Percentiles rank a stretch among this genome's conserved stretches.
Conservation (phyloP, 495 filamentous ascomycete genomes). For the Neurospora pannonica region DNA sequence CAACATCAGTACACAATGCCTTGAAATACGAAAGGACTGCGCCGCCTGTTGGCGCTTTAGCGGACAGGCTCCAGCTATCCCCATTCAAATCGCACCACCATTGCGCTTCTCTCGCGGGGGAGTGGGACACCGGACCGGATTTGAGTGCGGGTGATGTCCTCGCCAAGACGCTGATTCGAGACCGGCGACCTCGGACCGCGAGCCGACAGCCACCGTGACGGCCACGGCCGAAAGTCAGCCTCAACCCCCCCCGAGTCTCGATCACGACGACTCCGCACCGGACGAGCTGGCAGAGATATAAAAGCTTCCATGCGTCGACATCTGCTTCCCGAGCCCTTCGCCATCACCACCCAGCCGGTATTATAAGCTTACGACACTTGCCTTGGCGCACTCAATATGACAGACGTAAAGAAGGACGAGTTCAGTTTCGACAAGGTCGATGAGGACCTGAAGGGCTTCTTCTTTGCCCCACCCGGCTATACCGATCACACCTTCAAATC, state of each 20-base stretch:
- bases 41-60: not conserved
- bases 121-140: not conserved
- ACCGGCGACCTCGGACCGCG: not conserved
- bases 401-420: not conserved
- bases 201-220: not conserved
- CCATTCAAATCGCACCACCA: not conserved
- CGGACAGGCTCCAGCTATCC: not conserved
- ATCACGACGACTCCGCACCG: not conserved
- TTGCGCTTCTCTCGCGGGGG: not conserved
- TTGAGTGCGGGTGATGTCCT: not conserved
- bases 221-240: not conserved
- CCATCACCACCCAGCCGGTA: not conserved
- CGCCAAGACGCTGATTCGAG: not conserved
- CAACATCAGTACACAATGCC: not conserved
- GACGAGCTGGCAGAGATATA: not conserved
- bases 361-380: not conserved
- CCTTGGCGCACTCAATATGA: not conserved
- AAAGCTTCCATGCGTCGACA: not conserved
- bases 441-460: not conserved
- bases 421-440: not conserved
- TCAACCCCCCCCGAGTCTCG: not conserved
- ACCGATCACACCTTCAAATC: constrained; percentile 18
- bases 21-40: not conserved
- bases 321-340: not conserved
- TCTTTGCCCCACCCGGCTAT: constrained; percentile 9